phyloP scores from a whole-genome alignment of 345 rosid species.

The Gossypium herbaceum region DNA sequence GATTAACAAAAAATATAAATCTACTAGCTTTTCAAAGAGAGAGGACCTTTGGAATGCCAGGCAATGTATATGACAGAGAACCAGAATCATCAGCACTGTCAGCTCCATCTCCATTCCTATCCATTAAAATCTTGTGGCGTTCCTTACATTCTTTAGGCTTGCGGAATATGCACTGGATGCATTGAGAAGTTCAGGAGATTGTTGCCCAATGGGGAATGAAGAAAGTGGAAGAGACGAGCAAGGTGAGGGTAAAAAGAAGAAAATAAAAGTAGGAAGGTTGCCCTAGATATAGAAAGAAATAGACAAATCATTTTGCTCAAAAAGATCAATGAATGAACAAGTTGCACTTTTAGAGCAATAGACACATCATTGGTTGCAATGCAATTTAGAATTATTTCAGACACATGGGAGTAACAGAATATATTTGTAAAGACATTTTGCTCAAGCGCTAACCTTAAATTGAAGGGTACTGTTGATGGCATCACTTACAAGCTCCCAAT shows the following conservation, averaged over 20 bases:
- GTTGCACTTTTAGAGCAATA: neutral
- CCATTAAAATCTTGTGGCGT: slow-evolving; percentile 90
- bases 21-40: slow-evolving; percentile 9
- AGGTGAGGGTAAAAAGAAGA: neutral
- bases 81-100: slow-evolving; percentile 99
- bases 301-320: neutral
- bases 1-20: slow-evolving; percentile 7
- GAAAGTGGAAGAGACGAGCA: neutral
- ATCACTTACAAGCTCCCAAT: slow-evolving; percentile 99
- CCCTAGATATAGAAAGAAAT: neutral
- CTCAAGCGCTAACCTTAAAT: slow-evolving; percentile 58
- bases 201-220: neutral
- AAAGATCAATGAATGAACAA: neutral
- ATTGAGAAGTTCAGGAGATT: slow-evolving; percentile 10
- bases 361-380: neutral
- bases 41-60: slow-evolving; percentile 94
- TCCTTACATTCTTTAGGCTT: slow-evolving; percentile 93
- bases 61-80: slow-evolving; percentile 92
- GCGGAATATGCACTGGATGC: slow-evolving; percentile 79
- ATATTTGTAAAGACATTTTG: slow-evolving; percentile 3
- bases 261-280: slow-evolving; percentile 3
- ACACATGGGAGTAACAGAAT: slow-evolving; percentile 3
- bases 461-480: slow-evolving; percentile 85
- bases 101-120: slow-evolving; percentile 86
- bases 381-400: neutral